Evolutionary conservation across 192 early-diverging fungal genomes (phyloP).

Genomic region (Umbelopsis sp.): DNA sequence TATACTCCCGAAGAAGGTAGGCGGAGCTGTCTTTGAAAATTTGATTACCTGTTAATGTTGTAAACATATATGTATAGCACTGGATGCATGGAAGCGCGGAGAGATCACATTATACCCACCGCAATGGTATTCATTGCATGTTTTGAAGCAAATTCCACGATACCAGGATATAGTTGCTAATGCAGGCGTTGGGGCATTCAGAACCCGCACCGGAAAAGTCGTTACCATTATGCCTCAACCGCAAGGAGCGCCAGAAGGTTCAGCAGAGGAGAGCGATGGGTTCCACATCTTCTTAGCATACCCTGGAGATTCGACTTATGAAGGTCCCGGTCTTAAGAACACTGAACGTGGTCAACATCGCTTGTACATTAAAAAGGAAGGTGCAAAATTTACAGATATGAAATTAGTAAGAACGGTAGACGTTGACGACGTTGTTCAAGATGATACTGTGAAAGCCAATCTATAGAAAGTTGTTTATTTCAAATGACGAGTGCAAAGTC

Average conservation of each 20-base stretch:
- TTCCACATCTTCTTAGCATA: constrained; percentile 29
- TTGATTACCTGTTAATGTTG: neutral
- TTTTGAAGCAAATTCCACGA: neutral
- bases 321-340: neutral
- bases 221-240: constrained; percentile 29
- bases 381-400: constrained; percentile 3
- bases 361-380: constrained; percentile 12
- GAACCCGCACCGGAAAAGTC: constrained; percentile 14
- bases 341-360: constrained; percentile 1
- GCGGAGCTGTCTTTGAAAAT: neutral
- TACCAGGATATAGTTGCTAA: constrained; percentile 14
- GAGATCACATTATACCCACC: constrained; percentile 36
- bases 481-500: neutral
- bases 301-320: constrained; percentile 34
- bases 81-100: constrained; percentile 18
- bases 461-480: constrained; percentile 5
- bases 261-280: neutral
- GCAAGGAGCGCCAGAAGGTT: neutral
- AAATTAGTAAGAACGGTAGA: neutral
- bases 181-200: constrained; percentile 30
- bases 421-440: neutral
- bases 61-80: constrained; percentile 1
- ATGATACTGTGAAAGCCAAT: constrained; percentile 1
- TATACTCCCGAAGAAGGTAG: constrained; percentile 60
- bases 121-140: constrained; percentile 36